Conservation (phyloP, 805 yeast species). For the Saccharomycopsis olivae region DNA sequence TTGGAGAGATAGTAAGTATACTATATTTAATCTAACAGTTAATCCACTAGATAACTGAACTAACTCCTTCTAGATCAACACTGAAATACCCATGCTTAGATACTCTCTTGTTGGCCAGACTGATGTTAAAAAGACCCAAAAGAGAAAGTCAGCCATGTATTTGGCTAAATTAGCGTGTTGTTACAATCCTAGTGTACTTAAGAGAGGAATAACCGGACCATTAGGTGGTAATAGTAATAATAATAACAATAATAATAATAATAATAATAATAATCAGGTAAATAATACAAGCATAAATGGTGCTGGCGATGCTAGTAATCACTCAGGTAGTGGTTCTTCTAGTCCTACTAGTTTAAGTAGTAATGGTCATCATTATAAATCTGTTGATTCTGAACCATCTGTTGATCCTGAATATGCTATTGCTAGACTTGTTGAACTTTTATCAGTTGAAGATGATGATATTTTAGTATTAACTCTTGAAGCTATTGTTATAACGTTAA, state of each 20-base stretch:
- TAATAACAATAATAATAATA: background rate
- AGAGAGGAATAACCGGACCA: no score
- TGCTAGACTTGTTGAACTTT: conserved; percentile 9
- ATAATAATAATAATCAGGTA: background rate
- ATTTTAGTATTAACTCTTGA: conserved; percentile 11
- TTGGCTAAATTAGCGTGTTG: conserved; percentile 15
- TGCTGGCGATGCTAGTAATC: no score
- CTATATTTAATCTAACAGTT: no score
- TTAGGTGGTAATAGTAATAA: background rate
- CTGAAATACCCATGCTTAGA: conserved; percentile 14
- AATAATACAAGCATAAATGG: no score
- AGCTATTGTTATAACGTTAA: conserved; percentile 15
- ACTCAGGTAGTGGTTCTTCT: no score
- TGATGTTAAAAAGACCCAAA: conserved; percentile 7
- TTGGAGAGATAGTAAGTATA: background rate
- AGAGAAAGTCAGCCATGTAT: conserved; percentile 8
- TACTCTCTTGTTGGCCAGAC: conserved; percentile 16
- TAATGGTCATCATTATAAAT: conserved; percentile 1
- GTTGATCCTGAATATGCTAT: conserved; percentile 11
- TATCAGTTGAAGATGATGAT: conserved; percentile 13
- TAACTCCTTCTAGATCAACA: conserved; percentile 2
- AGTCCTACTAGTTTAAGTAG: background rate
- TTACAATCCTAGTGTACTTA: conserved; percentile 1
- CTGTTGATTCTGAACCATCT: conserved; percentile 3
- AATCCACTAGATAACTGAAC: no score